phyloP scores from a whole-genome alignment of 257 asterid genomes.

The Echium plantagineum region DNA sequence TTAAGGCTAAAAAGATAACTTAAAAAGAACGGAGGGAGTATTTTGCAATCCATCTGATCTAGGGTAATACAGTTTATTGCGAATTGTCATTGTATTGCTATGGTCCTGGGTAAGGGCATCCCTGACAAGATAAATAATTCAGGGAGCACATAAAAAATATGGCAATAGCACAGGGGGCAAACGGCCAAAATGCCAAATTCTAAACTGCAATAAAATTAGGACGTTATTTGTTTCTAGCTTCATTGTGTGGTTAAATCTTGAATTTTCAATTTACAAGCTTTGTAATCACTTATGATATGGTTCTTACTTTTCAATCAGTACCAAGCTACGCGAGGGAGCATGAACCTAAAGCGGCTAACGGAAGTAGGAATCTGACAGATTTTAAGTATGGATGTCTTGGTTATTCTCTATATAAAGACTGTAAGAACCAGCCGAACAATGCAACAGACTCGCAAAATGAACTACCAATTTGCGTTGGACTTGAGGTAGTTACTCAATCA shows the following conservation, averaged over 20 bases:
- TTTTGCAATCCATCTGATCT: background rate
- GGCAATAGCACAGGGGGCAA: too few relatives aligned
- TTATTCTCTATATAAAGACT: conserved; percentile 61
- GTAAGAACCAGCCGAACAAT: conserved; percentile 27
- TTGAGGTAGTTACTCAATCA: conserved; percentile 53
- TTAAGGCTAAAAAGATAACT: too few relatives aligned
- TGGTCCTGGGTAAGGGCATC: too few relatives aligned
- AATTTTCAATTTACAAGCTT: background rate
- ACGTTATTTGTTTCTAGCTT: background rate
- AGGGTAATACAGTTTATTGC: background rate
- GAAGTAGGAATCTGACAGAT: conserved; percentile 59
- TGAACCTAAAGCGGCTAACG: conserved; percentile 59
- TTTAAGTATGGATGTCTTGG: conserved; percentile 82
- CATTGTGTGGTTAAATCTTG: background rate
- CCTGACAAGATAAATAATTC: too few relatives aligned
- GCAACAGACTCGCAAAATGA: conserved; percentile 38
- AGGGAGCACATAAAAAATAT: too few relatives aligned
- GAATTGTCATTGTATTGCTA: background rate
- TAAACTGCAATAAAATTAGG: background rate
- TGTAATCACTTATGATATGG: background rate
- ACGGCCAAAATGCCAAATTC: too few relatives aligned
- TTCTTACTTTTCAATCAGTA: conserved; percentile 25
- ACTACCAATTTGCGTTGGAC: conserved; percentile 76
- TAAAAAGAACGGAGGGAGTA: too few relatives aligned
- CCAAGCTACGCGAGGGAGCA: conserved; percentile 56